Conservation (phyloP, 768 basidiomycete genomes). For the Dacryopinax spathularia region DNA sequence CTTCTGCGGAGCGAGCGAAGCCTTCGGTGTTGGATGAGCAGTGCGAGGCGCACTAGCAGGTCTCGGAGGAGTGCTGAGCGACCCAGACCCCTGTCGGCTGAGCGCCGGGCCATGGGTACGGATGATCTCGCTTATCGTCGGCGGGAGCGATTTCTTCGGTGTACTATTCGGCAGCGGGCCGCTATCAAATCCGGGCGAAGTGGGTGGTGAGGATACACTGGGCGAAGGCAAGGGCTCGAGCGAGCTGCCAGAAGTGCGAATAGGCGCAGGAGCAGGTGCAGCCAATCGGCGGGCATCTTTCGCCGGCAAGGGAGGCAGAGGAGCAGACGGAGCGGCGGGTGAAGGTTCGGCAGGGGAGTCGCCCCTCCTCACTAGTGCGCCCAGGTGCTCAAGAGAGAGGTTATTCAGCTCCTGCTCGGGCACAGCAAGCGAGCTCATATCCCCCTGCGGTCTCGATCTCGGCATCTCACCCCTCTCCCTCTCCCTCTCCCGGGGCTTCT, state of each 20-base stretch:
- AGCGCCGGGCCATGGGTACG: conserved; percentile 51
- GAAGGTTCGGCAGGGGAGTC: background rate
- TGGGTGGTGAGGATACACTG: background rate
- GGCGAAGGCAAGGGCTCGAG: conserved; percentile 1
- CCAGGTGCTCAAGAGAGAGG: background rate
- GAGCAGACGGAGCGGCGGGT: background rate
- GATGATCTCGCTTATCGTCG: conserved; percentile 82
- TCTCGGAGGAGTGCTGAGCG: conserved; percentile 2
- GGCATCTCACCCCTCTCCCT: background rate
- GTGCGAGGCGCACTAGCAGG: background rate
- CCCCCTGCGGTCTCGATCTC: background rate
- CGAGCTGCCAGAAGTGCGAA: conserved; percentile 3
- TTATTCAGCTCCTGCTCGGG: background rate
- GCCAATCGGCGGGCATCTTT: background rate
- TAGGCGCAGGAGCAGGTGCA: background rate
- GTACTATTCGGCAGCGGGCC: background rate
- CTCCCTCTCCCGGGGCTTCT: background rate
- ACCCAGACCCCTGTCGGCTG: conserved; percentile 2
- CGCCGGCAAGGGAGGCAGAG: background rate
- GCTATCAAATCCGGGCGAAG: background rate
- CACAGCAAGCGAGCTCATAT: background rate
- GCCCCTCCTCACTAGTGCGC: background rate
- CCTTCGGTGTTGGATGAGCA: background rate
- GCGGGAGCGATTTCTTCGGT: conserved; percentile 36
- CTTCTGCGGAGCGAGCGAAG: conserved; percentile 33